Base-by-base conservation (phyloP, 495 filamentous ascomycete species). In the Penicillium mononematosum region DNA sequence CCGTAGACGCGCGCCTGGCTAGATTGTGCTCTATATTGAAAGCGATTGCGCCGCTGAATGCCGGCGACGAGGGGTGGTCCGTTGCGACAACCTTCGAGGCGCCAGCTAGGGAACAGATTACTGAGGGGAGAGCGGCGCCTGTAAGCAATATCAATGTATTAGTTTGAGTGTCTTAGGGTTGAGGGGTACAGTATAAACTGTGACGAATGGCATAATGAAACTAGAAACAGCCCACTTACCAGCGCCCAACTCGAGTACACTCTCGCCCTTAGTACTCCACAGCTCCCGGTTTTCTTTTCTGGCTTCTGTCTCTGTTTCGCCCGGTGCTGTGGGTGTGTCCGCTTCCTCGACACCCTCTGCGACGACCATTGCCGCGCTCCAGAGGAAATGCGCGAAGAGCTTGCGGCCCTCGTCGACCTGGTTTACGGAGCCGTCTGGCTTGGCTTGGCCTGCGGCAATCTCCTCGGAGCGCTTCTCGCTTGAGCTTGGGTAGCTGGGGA, bases 331-430 rank as follows among this genome's bases (percentile, higher is more conserved):
- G 1, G 49, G 53, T 14, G 11, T 59, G 55, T 62, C 67, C 12
- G 68, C 69, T 25, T 59, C 72, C 63, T 88, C 85, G 10, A 94
- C 74, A 12, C 85, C 74, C 66, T 89, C 88, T 1, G 88, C 88
- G 45, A 92, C 76, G 53, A 87, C 75, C 60, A 93, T 72, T 0
- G 80, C 85, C n/a, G 89, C 78, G 67, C 93, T 95, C 92, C 92
- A 96, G 6, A 96, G 72, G 68, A 89, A 88, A 69, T 96, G 92
- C 34, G 85, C 85, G 68, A 92, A 96, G 38, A 94, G 79, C 41
- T 70, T 75, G 52, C 87, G 70, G 16, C 81, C 82, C 39, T 81
- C 74, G 27, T 87, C 83, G 1, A 70, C 74, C 20, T 78, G 29
- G 49, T 66, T 70, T 31, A 49, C 53, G 27, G 39, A 20, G 34